phyloP scores from a whole-genome alignment of 495 filamentous ascomycete genomes.

The Venustampulla echinocandica region DNA sequence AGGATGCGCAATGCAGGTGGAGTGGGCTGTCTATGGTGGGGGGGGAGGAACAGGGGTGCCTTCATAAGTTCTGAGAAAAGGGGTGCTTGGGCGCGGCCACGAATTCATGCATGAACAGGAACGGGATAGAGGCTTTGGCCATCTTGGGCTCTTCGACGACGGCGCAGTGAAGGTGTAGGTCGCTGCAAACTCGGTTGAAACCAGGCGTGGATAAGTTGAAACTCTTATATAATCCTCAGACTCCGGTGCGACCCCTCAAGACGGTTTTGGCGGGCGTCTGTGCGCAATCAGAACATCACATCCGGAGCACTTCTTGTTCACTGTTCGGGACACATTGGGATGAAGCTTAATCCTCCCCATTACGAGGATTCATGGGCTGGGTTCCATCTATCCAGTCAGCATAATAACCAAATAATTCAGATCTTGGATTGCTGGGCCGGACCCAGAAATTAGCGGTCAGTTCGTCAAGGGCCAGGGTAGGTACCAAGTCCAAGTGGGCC shows the following conservation, averaged over 20 bases:
- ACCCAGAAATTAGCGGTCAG: slow-evolving; percentile 25
- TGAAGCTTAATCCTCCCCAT: slow-evolving; percentile 16
- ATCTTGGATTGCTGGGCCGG: slow-evolving; percentile 14
- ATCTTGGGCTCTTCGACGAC: slow-evolving; percentile 8
- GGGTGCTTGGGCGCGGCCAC: slow-evolving; percentile 21
- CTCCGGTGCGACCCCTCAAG: slow-evolving; percentile 22
- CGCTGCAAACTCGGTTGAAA: slow-evolving; percentile 17
- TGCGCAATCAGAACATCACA: slow-evolving; percentile 21
- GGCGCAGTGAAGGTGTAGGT: slow-evolving; percentile 1
- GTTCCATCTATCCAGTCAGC: slow-evolving; percentile 14
- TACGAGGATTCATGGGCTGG: slow-evolving; percentile 7
- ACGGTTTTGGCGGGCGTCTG: slow-evolving; percentile 23
- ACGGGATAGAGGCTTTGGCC: slow-evolving; percentile 16
- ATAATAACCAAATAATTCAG: slow-evolving; percentile 13
- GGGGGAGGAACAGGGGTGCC: slow-evolving; percentile 17
- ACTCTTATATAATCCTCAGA: slow-evolving; percentile 26
- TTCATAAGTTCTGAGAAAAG: slow-evolving; percentile 19
- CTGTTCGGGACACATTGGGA: slow-evolving; percentile 13
- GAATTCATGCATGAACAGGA: slow-evolving; percentile 28
- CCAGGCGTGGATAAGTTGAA: slow-evolving; percentile 19
- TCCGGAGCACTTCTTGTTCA: slow-evolving; percentile 14
- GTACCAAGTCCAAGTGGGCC: slow-evolving; percentile 10
- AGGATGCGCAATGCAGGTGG: slow-evolving; percentile 22
- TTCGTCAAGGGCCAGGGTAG: slow-evolving; percentile 17
- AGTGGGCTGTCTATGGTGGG: slow-evolving; percentile 21